A percentile compares a stretch with the other conserved stretches of the same genome.
Conservation (phyloP, 805 yeast species). For the Brettanomyces sp. region DNA sequence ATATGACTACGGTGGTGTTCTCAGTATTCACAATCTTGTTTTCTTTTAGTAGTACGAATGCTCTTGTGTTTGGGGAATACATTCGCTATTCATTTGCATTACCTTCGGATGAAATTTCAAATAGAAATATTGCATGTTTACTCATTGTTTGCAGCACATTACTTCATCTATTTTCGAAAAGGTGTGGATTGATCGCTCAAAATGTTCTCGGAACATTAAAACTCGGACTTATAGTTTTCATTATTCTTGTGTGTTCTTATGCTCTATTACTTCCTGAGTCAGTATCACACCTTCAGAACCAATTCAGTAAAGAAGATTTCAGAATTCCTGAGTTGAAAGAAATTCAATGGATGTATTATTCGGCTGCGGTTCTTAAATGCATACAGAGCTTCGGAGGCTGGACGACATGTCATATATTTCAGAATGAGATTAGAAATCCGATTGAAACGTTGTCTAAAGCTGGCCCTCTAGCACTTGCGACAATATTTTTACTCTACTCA, state of each 20-base stretch:
- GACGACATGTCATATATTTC: constrained; percentile 44
- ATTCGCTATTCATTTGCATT: constrained; percentile 35
- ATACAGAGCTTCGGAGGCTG: constrained; percentile 46
- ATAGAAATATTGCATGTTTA: constrained; percentile 33
- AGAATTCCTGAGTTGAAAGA: constrained; percentile 23
- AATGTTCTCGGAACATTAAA: constrained; percentile 57
- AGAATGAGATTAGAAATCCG: constrained; percentile 48
- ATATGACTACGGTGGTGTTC: constrained; percentile 39
- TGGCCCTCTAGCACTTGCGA: constrained; percentile 37
- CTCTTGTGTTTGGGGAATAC: constrained; percentile 48
- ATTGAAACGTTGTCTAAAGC: constrained; percentile 41
- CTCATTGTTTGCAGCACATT: constrained; percentile 28
- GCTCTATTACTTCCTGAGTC: constrained; percentile 41
- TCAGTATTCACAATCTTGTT: constrained; percentile 38
- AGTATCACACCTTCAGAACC: constrained; percentile 34
- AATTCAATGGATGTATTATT: constrained; percentile 27
- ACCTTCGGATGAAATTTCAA: constrained; percentile 27
- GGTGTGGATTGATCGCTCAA: constrained; percentile 51
- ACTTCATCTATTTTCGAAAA: constrained; percentile 52
- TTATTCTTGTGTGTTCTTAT: constrained; percentile 51
- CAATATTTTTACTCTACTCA: constrained; percentile 35
- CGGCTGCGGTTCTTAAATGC: constrained; percentile 43
- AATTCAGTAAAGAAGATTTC: constrained; percentile 25
- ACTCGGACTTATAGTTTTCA: constrained; percentile 40
- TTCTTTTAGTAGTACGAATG: constrained; percentile 43